phyloP scores from a whole-genome alignment of 495 filamentous ascomycete species.

The Cercophora sp. region DNA sequence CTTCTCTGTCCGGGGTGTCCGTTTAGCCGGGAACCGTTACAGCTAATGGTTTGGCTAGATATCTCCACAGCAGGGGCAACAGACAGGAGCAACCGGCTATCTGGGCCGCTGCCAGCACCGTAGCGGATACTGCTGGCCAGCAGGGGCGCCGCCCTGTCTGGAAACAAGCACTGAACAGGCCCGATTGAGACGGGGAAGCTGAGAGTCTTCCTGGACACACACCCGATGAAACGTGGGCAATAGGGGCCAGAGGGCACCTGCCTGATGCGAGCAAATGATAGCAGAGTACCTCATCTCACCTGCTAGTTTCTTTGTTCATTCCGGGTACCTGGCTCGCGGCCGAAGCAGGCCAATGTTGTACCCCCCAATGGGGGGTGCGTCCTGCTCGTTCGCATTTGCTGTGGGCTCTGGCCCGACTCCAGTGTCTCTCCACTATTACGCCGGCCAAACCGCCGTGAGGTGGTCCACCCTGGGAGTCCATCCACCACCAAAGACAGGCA shows the following conservation, averaged over 20 bases:
- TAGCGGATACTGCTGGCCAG: slow-evolving; percentile 7
- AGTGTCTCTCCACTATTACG: slow-evolving; percentile 50
- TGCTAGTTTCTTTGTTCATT: background rate
- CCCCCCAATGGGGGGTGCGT: background rate
- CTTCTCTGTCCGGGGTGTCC: background rate
- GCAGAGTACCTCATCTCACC: slow-evolving; percentile 13
- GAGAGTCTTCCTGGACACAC: slow-evolving; percentile 15
- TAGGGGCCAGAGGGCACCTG: slow-evolving; percentile 8
- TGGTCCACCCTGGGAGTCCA: slow-evolving; percentile 24
- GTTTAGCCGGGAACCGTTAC: background rate
- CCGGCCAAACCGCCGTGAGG: slow-evolving; percentile 49
- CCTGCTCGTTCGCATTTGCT: slow-evolving; percentile 16
- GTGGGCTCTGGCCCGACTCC: slow-evolving; percentile 27
- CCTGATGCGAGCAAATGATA: slow-evolving; percentile 15
- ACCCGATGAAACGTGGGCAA: slow-evolving; percentile 28
- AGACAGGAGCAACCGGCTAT: slow-evolving; percentile 15
- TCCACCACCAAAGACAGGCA: slow-evolving; percentile 8
- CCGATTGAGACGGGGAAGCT: slow-evolving; percentile 29
- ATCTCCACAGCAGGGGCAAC: slow-evolving; percentile 1
- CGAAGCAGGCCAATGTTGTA: background rate
- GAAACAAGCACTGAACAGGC: slow-evolving; percentile 30
- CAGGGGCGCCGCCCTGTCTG: slow-evolving; percentile 14
- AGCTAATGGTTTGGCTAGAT: background rate
- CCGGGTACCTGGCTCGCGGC: slow-evolving; percentile 17
- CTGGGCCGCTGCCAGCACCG: background rate